Evolutionary conservation across 768 basidiomycete genomes (phyloP), one percentile per base, ranked within the genome.

Genomic region (Sarcodon sp.): DNA sequence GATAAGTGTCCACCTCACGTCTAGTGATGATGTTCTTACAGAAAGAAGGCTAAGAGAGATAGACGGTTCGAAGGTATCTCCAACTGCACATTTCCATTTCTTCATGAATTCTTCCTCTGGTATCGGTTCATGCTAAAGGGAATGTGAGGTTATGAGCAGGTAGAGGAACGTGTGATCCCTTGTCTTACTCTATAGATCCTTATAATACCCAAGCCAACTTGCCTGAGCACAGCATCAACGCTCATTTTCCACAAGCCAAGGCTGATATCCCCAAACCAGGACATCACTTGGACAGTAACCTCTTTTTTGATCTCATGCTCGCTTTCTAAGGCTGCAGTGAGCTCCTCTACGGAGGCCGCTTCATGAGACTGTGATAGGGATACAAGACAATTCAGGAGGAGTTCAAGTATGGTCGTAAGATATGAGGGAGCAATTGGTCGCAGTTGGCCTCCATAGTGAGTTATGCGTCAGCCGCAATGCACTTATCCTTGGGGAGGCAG

Each of bases 201-300:
- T 47, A 98, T 63, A 21, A 93, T 68, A 0, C 83, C 83, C 45
- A 87, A 54, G 1, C 93, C 94, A 12, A 94, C 66, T 59, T 93
- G 83, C 51, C 69, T 76, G 6, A 92, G 73, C 12, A 87, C 66
- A 2, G 68, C 69, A 5, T 67, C 62, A 33, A 72, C 69, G 48
- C 91, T 72, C 72, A 86, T 76, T 37, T 59, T 70, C 88, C 90
- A 92, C 38, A 62, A 63, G 12, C 63, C 60, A 15, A 50, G 55
- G 7, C 48, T 56, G 4, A 82, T 61, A 4, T 69, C 65, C 12
- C 90, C 91, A 54, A 94, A 97, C 83, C 93, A 93, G 0, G 65
- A 59, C 69, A 96, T 77, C 27, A 91, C 71, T 58, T 90, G 87
- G 6, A 59, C 64, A 7, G 78, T 72, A 31, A 91, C 73, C 2